These are phyloP conservation scores for Moricandia moricandioides DNA, from an alignment of 345 rosid genomes.

Conservation along the genomic window DNA sequence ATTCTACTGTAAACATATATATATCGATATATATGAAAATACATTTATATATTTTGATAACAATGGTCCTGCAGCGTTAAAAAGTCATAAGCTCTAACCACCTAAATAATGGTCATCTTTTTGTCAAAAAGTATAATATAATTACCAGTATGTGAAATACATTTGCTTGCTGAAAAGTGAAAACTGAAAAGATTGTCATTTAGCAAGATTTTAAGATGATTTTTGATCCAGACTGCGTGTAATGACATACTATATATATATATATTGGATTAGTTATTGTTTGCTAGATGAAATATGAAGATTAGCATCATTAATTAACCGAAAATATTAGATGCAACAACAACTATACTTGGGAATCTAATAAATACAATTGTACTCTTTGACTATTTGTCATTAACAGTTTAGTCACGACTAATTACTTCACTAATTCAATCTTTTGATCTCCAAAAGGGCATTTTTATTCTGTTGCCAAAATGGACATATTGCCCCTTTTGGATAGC, in stretches of 20 bases:
- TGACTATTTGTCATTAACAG: background rate
- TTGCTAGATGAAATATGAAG: background rate
- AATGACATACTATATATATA: background rate
- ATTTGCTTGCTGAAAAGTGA: background rate
- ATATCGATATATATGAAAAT: background rate
- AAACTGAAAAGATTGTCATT: background rate
- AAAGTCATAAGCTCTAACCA: background rate
- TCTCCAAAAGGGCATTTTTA: background rate
- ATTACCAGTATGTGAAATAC: background rate
- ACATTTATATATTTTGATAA: background rate
- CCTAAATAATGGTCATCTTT: background rate
- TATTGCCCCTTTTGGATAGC: constrained; percentile 5
- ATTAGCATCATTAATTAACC: background rate
- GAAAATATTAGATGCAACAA: background rate
- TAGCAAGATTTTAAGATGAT: background rate
- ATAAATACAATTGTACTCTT: background rate
- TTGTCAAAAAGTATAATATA: background rate
- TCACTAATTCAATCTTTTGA: background rate
- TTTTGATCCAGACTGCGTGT: background rate
- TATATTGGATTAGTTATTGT: background rate
- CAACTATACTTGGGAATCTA: background rate
- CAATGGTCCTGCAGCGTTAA: background rate
- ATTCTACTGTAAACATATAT: background rate
- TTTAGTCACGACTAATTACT: background rate
- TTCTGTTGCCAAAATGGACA: background rate